Evolutionary conservation across 1,139 yeast genomes (phyloP).

Genomic region (Blastobotrys raffinosifermentans): DNA sequence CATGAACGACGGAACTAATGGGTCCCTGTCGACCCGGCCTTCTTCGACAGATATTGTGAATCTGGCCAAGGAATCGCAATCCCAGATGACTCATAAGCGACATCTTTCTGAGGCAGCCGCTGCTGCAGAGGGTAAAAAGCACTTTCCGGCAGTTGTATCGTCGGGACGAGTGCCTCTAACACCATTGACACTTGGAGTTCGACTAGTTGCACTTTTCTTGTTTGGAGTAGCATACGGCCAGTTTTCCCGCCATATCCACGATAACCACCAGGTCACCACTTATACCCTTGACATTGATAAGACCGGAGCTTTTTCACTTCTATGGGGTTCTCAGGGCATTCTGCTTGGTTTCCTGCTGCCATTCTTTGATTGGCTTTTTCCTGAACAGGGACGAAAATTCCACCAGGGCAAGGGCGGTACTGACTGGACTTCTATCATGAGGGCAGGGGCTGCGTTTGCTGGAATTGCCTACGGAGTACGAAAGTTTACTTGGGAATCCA

Average conservation of each 20-base stretch:
- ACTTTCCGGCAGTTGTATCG: slow-evolving; percentile 8
- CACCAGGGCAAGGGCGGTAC: slow-evolving; percentile 24
- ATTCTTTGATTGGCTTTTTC: slow-evolving; percentile 46
- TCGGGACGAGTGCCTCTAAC: slow-evolving; percentile 18
- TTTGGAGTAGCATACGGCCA: slow-evolving; percentile 34
- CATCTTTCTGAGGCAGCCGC: slow-evolving; percentile 2
- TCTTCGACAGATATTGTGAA: neutral
- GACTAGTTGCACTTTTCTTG: slow-evolving; percentile 24
- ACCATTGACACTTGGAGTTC: slow-evolving; percentile 15
- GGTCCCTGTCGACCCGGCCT: neutral
- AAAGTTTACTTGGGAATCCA: slow-evolving; percentile 72
- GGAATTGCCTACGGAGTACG: slow-evolving; percentile 83
- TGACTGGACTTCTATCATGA: slow-evolving; percentile 42
- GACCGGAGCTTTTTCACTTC: slow-evolving; percentile 24
- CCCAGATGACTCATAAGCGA: neutral
- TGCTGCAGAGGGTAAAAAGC: slow-evolving; percentile 1
- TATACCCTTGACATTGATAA: slow-evolving; percentile 26
- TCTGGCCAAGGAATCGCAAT: neutral
- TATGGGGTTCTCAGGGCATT: slow-evolving; percentile 52
- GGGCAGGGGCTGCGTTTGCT: slow-evolving; percentile 68
- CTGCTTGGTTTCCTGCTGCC: slow-evolving; percentile 61
- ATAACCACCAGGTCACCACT: slow-evolving; percentile 29
- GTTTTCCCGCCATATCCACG: slow-evolving; percentile 31
- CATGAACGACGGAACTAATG: slow-evolving; percentile 9
- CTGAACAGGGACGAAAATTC: slow-evolving; percentile 24